Evolutionary conservation across 352 stramenopile species (phyloP), one percentile per base, ranked within the genome.

Genomic region (Thalassiosira livingstoniorum): DNA sequence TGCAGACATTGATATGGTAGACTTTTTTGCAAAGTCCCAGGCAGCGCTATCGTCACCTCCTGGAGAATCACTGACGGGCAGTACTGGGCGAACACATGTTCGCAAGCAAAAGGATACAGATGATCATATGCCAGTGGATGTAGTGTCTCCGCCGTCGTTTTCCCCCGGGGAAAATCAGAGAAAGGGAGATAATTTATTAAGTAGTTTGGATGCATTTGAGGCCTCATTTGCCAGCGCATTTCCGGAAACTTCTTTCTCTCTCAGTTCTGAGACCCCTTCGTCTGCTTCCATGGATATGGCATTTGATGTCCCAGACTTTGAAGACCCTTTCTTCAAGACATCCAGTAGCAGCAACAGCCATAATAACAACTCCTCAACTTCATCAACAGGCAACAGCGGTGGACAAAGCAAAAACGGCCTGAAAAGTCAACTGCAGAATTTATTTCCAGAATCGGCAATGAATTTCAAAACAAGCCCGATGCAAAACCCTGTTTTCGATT

Each of bases 141-240:
- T 84, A 11, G 63, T 82, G 3, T 31, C 60, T 13, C 25, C 37
- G 11, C 31, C 58, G 13, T 42, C 15, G 25, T 74, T 74, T 37
- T 61, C 39, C 35, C 65, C 65, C 18, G 65, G 58, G 23, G 32
- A 32, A 4, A 64, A 37, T 11, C n/a, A 27, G 21, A 74, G 32
- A 37, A 63, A 63, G 23, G 64, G 74, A 13, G 62, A 73, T 43
- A 74, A 53, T 74, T 37, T 74, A 29, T 18, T 74, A 1, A 74
- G 65, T 25, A 74, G 65, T 39, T 47, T 74, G 35, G 65, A 74
- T 64, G 88, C 86, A 18, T 93, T 93, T 70, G 88, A 93, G 61
- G 82, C 87, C 58, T 93, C 88, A 0, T 93, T 93, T 83, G 60
- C 77, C 18, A 90, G 76, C 29, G 78, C 78, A 25, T 92, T 93